These are phyloP conservation scores for Strombidium stylifer DNA, from an alignment of 73 alveolate species.

Conservation along the genomic window DNA sequence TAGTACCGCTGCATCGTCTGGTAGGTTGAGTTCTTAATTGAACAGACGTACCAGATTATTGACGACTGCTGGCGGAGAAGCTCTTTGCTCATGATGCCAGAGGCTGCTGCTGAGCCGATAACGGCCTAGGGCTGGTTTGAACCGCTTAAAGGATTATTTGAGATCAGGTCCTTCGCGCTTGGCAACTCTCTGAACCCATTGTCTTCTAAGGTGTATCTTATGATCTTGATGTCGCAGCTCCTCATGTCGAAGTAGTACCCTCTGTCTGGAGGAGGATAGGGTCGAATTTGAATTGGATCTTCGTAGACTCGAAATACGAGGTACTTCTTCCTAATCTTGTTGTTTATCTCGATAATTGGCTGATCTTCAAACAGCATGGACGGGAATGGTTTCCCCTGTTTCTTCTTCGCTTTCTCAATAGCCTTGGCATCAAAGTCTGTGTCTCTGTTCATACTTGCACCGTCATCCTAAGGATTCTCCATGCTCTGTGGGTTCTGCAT, in stretches of 20 bases:
- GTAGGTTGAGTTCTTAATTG: conserved; percentile 45
- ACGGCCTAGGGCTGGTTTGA: too few relatives aligned
- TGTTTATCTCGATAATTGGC: too few relatives aligned
- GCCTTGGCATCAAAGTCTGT: too few relatives aligned
- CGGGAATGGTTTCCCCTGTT: neutral
- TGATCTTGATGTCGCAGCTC: conserved; percentile 35
- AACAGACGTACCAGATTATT: conserved; percentile 37
- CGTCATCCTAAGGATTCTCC: too few relatives aligned
- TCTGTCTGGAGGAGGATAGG: conserved; percentile 47
- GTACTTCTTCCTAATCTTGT: conserved; percentile 28
- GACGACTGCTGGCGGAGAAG: conserved; percentile 43
- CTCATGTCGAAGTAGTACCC: conserved; percentile 51
- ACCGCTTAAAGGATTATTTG: too few relatives aligned
- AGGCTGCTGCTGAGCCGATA: too few relatives aligned
- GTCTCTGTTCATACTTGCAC: too few relatives aligned
- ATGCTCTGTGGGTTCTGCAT: too few relatives aligned
- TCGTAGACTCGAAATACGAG: conserved; percentile 49
- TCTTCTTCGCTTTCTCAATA: too few relatives aligned
- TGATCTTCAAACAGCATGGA: too few relatives aligned
- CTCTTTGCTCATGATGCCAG: too few relatives aligned
- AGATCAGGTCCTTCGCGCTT: neutral
- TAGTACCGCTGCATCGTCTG: conserved; percentile 51
- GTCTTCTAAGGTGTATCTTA: conserved; percentile 49
- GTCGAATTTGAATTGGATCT: conserved; percentile 46
- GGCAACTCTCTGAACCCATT: conserved; percentile 47